Percentiles rank a stretch among this genome's conserved stretches.
phyloP scores from a whole-genome alignment of 176 grass and related monocot genomes.

The Panicum miliaceum region DNA sequence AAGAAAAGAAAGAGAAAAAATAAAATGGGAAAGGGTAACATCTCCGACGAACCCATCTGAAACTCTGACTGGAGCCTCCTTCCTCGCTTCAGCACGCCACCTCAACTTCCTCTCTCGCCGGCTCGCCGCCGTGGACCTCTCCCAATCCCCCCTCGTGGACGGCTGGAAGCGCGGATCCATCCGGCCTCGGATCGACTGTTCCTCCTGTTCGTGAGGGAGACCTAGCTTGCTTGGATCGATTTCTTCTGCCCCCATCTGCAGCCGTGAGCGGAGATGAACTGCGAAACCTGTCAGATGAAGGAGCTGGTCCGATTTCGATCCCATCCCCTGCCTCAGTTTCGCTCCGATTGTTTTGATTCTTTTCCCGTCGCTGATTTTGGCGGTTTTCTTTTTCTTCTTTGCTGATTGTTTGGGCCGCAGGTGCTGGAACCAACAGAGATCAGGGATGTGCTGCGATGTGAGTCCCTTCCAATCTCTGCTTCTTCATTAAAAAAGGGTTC shows the following conservation, averaged over 20 bases:
- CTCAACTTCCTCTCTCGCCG: not conserved
- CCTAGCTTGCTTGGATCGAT: not conserved
- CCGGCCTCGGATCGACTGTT: not conserved
- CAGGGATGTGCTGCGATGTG: slow-evolving; percentile 62
- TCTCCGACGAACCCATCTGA: not conserved
- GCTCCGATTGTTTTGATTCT: not conserved
- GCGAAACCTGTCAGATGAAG: slow-evolving; percentile 68
- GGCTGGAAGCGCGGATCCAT: not conserved
- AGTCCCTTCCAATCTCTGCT: not conserved
- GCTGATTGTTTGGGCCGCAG: slow-evolving; percentile 26
- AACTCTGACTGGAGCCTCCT: no score
- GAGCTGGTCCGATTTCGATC: slow-evolving; percentile 53
- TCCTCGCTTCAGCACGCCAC: not conserved
- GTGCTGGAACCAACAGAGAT: slow-evolving; percentile 46
- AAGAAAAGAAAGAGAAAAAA: no score
- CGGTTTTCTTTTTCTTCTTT: slow-evolving; percentile 31
- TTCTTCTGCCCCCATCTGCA: not conserved
- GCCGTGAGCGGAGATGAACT: slow-evolving; percentile 48
- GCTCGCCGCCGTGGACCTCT: not conserved
- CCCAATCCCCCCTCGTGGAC: no score
- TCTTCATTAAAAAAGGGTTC: slow-evolving; percentile 12
- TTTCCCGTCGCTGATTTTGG: not conserved
- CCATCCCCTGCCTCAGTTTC: not conserved
- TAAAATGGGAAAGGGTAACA: no score
- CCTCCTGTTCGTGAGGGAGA: not conserved